Conservation (phyloP, 345 rosid species). For the Tarenaya hassleriana region DNA sequence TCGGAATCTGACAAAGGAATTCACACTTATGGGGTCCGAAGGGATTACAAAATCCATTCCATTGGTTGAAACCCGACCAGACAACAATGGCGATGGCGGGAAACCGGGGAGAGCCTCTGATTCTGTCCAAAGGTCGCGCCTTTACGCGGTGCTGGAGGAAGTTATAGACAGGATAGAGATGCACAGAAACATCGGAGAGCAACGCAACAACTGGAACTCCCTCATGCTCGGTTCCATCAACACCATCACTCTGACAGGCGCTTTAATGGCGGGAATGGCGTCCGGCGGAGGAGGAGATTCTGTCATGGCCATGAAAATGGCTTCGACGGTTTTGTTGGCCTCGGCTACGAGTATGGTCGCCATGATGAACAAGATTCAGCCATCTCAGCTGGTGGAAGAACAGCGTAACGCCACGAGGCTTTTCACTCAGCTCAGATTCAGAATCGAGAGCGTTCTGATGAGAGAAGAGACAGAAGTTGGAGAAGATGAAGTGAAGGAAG, state of each 20-base stretch:
- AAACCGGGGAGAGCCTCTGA: conserved; percentile 12
- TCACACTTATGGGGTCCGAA: no score
- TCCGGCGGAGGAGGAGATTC: conserved; percentile 26
- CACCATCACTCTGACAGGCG: conserved; percentile 58
- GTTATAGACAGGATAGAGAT: conserved; percentile 62
- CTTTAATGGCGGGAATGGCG: conserved; percentile 49
- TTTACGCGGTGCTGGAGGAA: conserved; percentile 45
- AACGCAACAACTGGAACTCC: conserved; percentile 60
- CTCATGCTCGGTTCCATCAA: conserved; percentile 57
- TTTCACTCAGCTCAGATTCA: conserved; percentile 32
- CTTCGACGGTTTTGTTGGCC: conserved; percentile 36
- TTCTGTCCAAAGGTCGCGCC: conserved; percentile 26
- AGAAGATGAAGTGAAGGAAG: conserved; percentile 31
- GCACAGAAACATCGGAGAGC: conserved; percentile 62
- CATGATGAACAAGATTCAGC: conserved; percentile 54
- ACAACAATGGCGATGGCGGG: no score
- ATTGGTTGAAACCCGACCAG: no score
- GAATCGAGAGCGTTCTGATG: conserved; percentile 22
- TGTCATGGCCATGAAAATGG: conserved; percentile 35
- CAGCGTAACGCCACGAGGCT: conserved; percentile 43
- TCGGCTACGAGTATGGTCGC: conserved; percentile 38
- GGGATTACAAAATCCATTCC: no score
- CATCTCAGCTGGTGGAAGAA: conserved; percentile 53
- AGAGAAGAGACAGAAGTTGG: conserved; percentile 14
- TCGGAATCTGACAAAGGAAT: no score